Percentiles rank a stretch among this genome's conserved stretches.
phyloP scores from a whole-genome alignment of 2,329 filamentous ascomycete species.

The Herpomyces periplanetae region DNA sequence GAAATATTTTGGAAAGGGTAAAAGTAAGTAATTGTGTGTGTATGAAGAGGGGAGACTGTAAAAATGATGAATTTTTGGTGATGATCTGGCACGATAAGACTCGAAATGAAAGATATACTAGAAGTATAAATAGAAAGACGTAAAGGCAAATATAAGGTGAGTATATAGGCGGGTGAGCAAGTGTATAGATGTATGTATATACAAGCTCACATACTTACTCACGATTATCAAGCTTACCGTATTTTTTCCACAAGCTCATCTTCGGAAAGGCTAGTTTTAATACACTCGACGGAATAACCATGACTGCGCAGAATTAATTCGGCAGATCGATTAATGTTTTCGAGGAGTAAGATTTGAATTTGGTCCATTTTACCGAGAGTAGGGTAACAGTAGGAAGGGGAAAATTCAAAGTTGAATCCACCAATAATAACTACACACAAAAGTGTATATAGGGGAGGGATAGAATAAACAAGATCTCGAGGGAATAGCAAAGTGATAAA shows the following conservation, averaged over 20 bases:
- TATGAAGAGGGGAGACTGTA: conserved; percentile 3
- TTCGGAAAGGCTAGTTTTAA: conserved; percentile 63
- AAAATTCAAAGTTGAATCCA: too few relatives aligned
- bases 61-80: conserved; percentile 3
- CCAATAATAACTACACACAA: too few relatives aligned
- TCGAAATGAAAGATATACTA: conserved; percentile 1
- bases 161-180: too few relatives aligned
- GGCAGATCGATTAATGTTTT: conserved; percentile 80
- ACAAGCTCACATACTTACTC: too few relatives aligned
- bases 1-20: conserved; percentile 3
- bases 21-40: conserved; percentile 1
- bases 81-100: conserved; percentile 1
- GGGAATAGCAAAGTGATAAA: too few relatives aligned
- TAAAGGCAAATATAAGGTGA: too few relatives aligned
- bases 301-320: conserved; percentile 40
- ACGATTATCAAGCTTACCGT: too few relatives aligned
- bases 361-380: too few relatives aligned
- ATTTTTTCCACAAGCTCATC: conserved; percentile 92
- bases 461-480: too few relatives aligned
- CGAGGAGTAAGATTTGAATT: conserved; percentile 74
- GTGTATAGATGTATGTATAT: too few relatives aligned
- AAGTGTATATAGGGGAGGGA: too few relatives aligned
- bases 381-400: too few relatives aligned
- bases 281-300: conserved; percentile 74
- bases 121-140: conserved; percentile 1